phyloP scores from a whole-genome alignment of 169 alveolate species.

The Perkinsus marinus region DNA sequence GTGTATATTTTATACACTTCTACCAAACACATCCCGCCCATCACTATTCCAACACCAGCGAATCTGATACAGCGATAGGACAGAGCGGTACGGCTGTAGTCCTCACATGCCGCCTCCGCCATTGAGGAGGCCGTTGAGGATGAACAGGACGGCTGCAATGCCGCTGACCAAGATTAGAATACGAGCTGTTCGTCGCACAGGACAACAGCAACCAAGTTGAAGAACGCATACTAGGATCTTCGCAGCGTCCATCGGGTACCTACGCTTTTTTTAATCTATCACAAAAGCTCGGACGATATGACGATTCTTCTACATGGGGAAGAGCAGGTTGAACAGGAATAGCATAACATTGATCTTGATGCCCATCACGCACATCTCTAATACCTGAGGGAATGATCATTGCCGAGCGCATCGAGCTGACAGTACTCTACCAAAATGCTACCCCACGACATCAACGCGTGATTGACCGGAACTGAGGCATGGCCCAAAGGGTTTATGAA shows the following conservation, averaged over 20 bases:
- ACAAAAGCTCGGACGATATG: neutral
- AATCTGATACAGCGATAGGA: neutral
- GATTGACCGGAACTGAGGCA: neutral
- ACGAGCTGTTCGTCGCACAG: neutral
- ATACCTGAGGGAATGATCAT: neutral
- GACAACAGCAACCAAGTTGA: neutral
- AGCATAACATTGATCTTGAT: neutral
- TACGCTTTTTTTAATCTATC: neutral
- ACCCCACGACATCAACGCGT: neutral
- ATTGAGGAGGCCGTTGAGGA: neutral
- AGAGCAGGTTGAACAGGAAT: slow-evolving; percentile 2
- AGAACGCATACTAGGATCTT: neutral
- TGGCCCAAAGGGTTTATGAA: neutral
- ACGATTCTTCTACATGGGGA: neutral
- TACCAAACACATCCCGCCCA: slow-evolving; percentile 5
- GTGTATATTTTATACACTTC: slow-evolving; percentile 1
- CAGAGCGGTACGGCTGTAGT: neutral
- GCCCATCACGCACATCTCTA: neutral
- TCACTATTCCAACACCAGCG: neutral
- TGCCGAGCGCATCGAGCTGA: neutral
- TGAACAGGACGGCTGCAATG: neutral
- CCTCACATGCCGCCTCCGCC: neutral
- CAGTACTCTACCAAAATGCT: neutral
- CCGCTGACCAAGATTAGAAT: neutral
- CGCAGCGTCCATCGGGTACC: slow-evolving; percentile 9